These are phyloP conservation scores for Coniosporium apollinis DNA, from an alignment of 495 filamentous ascomycete species.

Conservation along the genomic window DNA sequence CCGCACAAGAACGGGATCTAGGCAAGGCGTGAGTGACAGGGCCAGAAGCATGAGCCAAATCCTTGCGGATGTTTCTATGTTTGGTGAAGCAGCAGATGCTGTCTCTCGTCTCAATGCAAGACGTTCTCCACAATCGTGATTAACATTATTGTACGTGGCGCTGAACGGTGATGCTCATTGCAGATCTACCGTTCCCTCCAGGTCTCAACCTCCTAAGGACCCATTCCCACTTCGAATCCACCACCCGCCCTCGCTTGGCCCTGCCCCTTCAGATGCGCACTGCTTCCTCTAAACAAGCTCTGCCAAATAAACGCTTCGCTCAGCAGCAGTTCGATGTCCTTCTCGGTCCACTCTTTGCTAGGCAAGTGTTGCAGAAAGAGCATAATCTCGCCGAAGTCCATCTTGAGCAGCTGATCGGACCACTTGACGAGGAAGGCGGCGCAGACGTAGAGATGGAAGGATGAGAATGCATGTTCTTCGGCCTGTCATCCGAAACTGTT, in stretches of 20 bases:
- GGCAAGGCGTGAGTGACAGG: too few species aligned
- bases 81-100: neutral
- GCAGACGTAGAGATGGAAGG: conserved; percentile 96
- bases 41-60: too few species aligned
- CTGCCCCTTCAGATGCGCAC: conserved; percentile 64
- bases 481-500: too few species aligned
- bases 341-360: conserved; percentile 90
- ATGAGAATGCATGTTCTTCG: conserved; percentile 94
- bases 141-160: too few species aligned
- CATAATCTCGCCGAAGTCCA: conserved; percentile 96
- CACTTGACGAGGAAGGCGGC: conserved; percentile 98
- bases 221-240: neutral
- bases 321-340: conserved; percentile 87
- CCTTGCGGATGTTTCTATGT: too few species aligned
- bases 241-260: too few species aligned
- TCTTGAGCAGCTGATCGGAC: conserved; percentile 85
- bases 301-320: conserved; percentile 97
- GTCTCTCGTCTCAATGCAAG: conserved; percentile 17
- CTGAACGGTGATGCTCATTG: too few species aligned
- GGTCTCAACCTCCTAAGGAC: too few species aligned
- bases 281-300: conserved; percentile 74
- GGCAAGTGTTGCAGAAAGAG: conserved; percentile 96
- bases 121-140: too few species aligned
- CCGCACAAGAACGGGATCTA: too few species aligned
- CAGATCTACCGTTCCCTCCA: too few species aligned